Percentiles rank a stretch among this genome's conserved stretches.
Evolutionary conservation across 2,329 filamentous ascomycete genomes (phyloP).

Genomic region (Beauveria pseudobassiana): DNA sequence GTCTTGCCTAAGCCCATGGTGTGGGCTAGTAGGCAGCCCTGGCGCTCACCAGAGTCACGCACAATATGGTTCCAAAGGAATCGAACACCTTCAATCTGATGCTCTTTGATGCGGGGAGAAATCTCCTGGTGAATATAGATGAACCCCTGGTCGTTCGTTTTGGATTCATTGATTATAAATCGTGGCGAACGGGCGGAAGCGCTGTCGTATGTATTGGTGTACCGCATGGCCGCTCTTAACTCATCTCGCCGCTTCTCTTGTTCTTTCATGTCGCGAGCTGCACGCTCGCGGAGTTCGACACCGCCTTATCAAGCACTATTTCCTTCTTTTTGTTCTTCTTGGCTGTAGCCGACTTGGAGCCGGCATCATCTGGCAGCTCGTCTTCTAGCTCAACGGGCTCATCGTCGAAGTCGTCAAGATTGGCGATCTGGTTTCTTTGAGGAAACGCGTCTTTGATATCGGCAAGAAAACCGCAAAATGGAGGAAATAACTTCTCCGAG

Average conservation of each 20-base stretch:
- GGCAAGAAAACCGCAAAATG: conserved; percentile 23
- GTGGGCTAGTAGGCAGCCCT: conserved; percentile 78
- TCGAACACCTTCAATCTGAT: conserved; percentile 73
- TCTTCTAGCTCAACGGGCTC: conserved; percentile 16
- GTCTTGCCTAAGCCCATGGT: conserved; percentile 92
- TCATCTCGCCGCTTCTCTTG: conserved; percentile 45
- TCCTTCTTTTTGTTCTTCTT: conserved; percentile 18
- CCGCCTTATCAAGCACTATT: conserved; percentile 31
- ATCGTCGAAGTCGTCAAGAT: conserved; percentile 17
- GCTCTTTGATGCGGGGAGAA: conserved; percentile 60
- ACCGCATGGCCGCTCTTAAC: conserved; percentile 34
- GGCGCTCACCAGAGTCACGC: conserved; percentile 45
- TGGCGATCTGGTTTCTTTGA: conserved; percentile 26
- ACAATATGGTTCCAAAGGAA: conserved; percentile 88
- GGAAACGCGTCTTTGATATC: conserved; percentile 22
- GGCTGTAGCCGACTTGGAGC: background rate
- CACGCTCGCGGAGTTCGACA: conserved; percentile 47
- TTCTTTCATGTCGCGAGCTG: conserved; percentile 43
- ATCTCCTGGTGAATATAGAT: conserved; percentile 61
- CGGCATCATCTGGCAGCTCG: conserved; percentile 12
- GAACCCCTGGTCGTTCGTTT: conserved; percentile 45
- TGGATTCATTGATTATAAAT: conserved; percentile 61
- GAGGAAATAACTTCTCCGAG: conserved; percentile 13
- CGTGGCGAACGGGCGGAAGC: conserved; percentile 38
- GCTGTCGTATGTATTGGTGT: conserved; percentile 29